Percentiles rank a stretch among this genome's conserved stretches.
Evolutionary conservation across 768 basidiomycete genomes (phyloP).

Genomic region (Terana coerulea): DNA sequence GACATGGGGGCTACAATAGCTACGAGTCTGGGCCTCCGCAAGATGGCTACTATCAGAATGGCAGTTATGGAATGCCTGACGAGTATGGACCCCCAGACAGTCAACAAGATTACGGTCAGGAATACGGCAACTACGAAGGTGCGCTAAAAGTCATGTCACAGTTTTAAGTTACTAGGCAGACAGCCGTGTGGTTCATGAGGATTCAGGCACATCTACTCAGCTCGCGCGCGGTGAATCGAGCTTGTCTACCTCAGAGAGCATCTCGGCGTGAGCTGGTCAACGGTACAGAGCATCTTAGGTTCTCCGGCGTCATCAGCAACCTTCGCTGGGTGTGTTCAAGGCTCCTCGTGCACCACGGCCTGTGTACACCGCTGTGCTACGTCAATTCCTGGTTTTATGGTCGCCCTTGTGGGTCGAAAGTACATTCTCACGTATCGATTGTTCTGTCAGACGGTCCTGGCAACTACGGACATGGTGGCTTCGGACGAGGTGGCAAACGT

Average conservation of each 20-base stretch:
- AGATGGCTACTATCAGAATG: conserved; percentile 68
- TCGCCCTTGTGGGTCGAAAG: not conserved
- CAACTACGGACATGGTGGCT: conserved; percentile 39
- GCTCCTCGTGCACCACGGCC: not conserved
- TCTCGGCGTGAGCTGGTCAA: conserved; percentile 16
- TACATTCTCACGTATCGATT: conserved; percentile 20
- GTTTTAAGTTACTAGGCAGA: conserved; percentile 20
- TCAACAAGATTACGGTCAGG: conserved; percentile 52
- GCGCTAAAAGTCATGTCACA: conserved; percentile 73
- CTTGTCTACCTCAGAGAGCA: conserved; percentile 11
- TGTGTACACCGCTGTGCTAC: too few species aligned
- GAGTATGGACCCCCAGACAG: conserved; percentile 47
- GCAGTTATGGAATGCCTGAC: conserved; percentile 50
- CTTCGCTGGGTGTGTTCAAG: not conserved
- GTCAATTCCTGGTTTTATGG: not conserved
- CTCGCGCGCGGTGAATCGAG: conserved; percentile 3
- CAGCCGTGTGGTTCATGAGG: conserved; percentile 10
- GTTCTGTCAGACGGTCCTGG: conserved; percentile 62
- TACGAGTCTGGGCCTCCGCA: conserved; percentile 58
- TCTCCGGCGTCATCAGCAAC: not conserved
- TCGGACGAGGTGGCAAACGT: conserved; percentile 25
- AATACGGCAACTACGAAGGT: conserved; percentile 76
- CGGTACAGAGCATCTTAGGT: not conserved
- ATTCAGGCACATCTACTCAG: not conserved
- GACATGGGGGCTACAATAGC: conserved; percentile 65